phyloP scores from a whole-genome alignment of 495 filamentous ascomycete species.

The Xylaria intraflava region DNA sequence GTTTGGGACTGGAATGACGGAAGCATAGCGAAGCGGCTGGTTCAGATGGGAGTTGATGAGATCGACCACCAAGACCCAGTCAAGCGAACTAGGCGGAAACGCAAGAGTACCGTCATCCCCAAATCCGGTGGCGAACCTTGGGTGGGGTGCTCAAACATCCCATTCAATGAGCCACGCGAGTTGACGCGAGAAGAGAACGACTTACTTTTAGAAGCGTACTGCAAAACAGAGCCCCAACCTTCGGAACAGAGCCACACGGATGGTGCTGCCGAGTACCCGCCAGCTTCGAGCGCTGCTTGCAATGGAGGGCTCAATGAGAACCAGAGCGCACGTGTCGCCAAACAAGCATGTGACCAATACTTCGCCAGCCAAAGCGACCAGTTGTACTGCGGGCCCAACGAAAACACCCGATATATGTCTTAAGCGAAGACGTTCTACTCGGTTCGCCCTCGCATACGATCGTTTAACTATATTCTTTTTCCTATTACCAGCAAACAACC shows the following conservation, averaged over 20 bases:
- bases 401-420: constrained; percentile 2
- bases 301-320: constrained; percentile 22
- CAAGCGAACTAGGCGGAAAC: constrained; percentile 25
- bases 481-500: neutral
- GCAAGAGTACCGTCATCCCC: constrained; percentile 18
- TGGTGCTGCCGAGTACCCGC: constrained; percentile 21
- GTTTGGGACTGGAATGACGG: constrained; percentile 30
- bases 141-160: constrained; percentile 15
- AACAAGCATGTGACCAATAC: constrained; percentile 38
- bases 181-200: constrained; percentile 36
- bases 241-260: constrained; percentile 8
- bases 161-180: constrained; percentile 18
- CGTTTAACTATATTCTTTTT: constrained; percentile 2
- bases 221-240: constrained; percentile 21
- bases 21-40: constrained; percentile 24
- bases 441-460: neutral
- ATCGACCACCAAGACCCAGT: constrained; percentile 23
- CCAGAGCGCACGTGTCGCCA: constrained; percentile 35
- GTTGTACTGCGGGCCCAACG: neutral
- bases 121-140: constrained; percentile 18
- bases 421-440: neutral
- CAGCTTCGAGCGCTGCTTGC: constrained; percentile 9
- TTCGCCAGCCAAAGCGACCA: constrained; percentile 15
- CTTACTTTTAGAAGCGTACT: constrained; percentile 36
- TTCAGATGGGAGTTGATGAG: constrained; percentile 24